These are phyloP conservation scores for Hypoxylon sp. DNA, from an alignment of 2,329 filamentous ascomycete genomes.

Conservation along the genomic window DNA sequence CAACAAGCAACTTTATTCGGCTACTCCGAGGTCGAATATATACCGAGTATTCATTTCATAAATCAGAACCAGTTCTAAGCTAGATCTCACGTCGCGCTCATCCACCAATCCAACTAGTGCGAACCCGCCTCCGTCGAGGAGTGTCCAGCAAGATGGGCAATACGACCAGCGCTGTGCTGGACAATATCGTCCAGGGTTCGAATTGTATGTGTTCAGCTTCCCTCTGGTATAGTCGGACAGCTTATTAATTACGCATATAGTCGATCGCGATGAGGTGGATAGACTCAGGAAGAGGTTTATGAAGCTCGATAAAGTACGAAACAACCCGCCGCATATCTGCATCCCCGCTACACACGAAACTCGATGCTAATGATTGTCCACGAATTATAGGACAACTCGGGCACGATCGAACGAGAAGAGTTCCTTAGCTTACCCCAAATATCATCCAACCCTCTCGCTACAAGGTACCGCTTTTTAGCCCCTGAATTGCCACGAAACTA, in stretches of 20 bases:
- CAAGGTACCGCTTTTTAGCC: slow-evolving; percentile 71
- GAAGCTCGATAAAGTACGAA: slow-evolving; percentile 94
- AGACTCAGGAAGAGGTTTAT: slow-evolving; percentile 96
- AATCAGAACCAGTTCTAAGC: background rate
- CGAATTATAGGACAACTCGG: slow-evolving; percentile 85
- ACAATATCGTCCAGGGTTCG: slow-evolving; percentile 95
- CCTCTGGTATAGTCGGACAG: slow-evolving; percentile 21
- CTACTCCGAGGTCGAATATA: background rate
- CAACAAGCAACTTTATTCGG: slow-evolving; percentile 7
- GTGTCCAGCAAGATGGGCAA: slow-evolving; percentile 71
- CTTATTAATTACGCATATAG: slow-evolving; percentile 62
- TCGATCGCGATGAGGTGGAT: slow-evolving; percentile 97
- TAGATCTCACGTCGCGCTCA: background rate
- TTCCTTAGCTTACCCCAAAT: slow-evolving; percentile 98
- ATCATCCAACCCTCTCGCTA: slow-evolving; percentile 96
- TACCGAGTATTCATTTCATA: background rate
- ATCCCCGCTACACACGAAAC: background rate
- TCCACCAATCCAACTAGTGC: background rate
- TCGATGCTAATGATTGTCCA: slow-evolving; percentile 30
- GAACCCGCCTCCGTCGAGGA: slow-evolving; percentile 42
- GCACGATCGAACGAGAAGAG: slow-evolving; percentile 98
- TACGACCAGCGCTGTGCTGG: slow-evolving; percentile 81
- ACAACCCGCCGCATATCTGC: slow-evolving; percentile 42
- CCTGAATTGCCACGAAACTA: background rate
- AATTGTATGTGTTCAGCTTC: slow-evolving; percentile 78